Evolutionary conservation across 2,329 filamentous ascomycete species (phyloP).

Genomic region (Ceratocystis eucalypticola): DNA sequence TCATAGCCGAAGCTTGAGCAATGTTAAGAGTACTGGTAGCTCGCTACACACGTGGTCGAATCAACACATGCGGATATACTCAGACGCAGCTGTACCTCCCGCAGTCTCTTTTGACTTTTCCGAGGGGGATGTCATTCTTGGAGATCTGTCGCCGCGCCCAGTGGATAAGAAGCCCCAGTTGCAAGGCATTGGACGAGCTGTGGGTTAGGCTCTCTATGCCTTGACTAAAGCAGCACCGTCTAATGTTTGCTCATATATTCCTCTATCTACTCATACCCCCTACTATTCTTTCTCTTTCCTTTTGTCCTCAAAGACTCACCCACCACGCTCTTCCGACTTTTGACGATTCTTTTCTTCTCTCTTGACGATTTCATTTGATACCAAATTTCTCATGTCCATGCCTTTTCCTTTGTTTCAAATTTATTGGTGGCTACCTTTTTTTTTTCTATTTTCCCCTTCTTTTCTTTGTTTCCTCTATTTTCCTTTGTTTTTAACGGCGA

Average conservation of each 20-base stretch:
- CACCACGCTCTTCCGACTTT: neutral
- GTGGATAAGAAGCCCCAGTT: conserved; percentile 25
- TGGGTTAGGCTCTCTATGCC: conserved; percentile 32
- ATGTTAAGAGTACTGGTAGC: conserved; percentile 9
- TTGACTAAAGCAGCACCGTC: neutral
- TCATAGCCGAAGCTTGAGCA: conserved; percentile 15
- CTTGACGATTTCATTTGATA: conserved; percentile 8
- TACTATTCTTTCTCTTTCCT: neutral
- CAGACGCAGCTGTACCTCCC: conserved; percentile 32
- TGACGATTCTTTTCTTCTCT: neutral
- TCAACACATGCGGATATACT: conserved; percentile 31
- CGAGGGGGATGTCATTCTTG: conserved; percentile 31
- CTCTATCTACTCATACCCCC: conserved; percentile 5
- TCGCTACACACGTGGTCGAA: conserved; percentile 4
- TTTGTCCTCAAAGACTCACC: neutral
- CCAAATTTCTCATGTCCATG: conserved; percentile 4
- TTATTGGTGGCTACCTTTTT: neutral
- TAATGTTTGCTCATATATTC: conserved; percentile 8
- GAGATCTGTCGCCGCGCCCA: conserved; percentile 38
- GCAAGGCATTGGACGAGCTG: conserved; percentile 40
- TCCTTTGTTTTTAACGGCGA: conserved; percentile 4
- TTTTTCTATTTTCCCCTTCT: neutral
- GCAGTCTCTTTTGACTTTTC: conserved; percentile 30
- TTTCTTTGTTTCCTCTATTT: neutral
- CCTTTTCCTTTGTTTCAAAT: neutral